These are phyloP conservation scores for Pseudocercospora pini-densiflorae DNA, from an alignment of 2,329 filamentous ascomycete species.

Conservation along the genomic window DNA sequence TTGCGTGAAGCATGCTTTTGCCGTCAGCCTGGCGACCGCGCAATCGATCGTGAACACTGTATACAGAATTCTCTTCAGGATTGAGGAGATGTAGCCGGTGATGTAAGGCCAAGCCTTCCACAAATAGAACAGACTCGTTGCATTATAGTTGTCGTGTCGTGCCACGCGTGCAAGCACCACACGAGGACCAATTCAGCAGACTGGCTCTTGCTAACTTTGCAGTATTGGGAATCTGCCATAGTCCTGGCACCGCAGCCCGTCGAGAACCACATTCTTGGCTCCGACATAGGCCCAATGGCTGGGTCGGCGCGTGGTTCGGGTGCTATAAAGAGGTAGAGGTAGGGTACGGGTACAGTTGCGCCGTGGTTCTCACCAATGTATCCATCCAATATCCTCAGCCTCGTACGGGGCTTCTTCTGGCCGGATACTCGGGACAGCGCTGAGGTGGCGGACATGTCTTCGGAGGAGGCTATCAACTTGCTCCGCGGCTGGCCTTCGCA, in stretches of 20 bases:
- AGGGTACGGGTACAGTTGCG: neutral
- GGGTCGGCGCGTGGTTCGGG: neutral
- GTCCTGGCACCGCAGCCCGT: neutral
- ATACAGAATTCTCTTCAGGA: neutral
- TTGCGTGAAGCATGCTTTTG: neutral
- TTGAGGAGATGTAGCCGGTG: neutral
- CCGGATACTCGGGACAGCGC: conserved; percentile 2
- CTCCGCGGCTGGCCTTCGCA: conserved; percentile 70
- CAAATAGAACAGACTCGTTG: neutral
- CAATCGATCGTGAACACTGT: neutral
- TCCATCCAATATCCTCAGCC: conserved; percentile 10
- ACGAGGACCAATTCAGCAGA: neutral
- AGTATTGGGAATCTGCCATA: neutral
- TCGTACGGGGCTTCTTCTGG: conserved; percentile 21
- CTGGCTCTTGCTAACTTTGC: neutral
- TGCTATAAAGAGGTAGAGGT: neutral
- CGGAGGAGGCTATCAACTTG: conserved; percentile 60
- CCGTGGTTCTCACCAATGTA: conserved; percentile 1
- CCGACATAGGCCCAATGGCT: conserved; percentile 1
- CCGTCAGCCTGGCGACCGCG: neutral
- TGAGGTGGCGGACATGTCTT: conserved; percentile 4
- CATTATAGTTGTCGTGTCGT: neutral
- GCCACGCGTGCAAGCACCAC: neutral
- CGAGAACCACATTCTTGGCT: neutral
- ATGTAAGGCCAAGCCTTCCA: conserved; percentile 3